Evolutionary conservation across 148 eudicot species (phyloP).

Genomic region (Limonium bicolor): DNA sequence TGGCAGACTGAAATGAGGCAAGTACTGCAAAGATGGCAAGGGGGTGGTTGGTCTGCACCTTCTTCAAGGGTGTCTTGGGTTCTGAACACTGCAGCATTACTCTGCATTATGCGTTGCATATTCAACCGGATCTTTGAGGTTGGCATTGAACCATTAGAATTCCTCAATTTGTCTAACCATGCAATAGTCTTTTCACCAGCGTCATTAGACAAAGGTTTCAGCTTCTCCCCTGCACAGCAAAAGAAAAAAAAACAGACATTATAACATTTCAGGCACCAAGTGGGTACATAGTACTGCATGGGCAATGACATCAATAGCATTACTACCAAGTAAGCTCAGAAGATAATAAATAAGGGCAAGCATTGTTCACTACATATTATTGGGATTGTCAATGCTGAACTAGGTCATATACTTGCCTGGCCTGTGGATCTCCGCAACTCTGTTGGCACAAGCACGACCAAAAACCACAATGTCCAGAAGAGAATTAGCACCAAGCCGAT

Average conservation of each 20-base stretch:
- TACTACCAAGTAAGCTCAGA: background rate
- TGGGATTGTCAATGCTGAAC: background rate
- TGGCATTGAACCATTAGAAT: slow-evolving; percentile 76
- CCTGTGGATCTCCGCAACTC: slow-evolving; percentile 79
- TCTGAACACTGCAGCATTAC: slow-evolving; percentile 94
- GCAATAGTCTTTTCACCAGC: slow-evolving; percentile 88
- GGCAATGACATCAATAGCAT: background rate
- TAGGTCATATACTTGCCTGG: slow-evolving; percentile 41
- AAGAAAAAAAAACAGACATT: background rate
- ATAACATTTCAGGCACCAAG: background rate
- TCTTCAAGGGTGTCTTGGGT: slow-evolving; percentile 91
- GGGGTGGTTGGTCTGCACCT: too few species aligned
- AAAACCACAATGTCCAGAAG: slow-evolving; percentile 99
- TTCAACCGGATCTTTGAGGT: slow-evolving; percentile 78
- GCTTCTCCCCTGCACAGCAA: slow-evolving; percentile 55
- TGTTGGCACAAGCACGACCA: slow-evolving; percentile 95
- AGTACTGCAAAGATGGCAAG: too few species aligned
- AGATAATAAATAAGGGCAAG: background rate
- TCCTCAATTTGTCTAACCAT: slow-evolving; percentile 86
- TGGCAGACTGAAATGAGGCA: too few species aligned
- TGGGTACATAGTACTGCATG: background rate
- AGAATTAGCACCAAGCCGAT: slow-evolving; percentile 96
- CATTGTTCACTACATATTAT: too few species aligned
- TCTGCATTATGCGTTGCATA: slow-evolving; percentile 95
- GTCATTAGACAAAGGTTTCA: slow-evolving; percentile 66